Evolutionary conservation across 495 filamentous ascomycete genomes (phyloP).

Genomic region (Peziza echinospora): DNA sequence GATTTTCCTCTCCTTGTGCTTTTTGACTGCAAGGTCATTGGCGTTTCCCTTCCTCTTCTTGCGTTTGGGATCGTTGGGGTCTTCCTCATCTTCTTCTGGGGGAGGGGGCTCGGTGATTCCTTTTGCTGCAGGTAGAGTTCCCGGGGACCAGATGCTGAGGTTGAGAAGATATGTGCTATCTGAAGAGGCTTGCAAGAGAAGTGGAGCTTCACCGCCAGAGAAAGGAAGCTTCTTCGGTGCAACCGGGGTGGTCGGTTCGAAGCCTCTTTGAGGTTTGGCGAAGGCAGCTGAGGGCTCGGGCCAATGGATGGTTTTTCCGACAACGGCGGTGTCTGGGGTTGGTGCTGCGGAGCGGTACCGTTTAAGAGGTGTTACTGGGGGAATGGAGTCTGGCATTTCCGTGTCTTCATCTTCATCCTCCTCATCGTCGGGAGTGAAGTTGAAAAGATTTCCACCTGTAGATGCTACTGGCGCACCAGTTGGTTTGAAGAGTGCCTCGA

Average conservation of each 20-base stretch:
- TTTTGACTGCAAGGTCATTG: not conserved
- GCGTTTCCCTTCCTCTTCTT: slow-evolving; percentile 21
- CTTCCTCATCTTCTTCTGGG: slow-evolving; percentile 18
- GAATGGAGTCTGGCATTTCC: slow-evolving; percentile 16
- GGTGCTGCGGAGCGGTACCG: slow-evolving; percentile 43
- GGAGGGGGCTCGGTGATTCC: slow-evolving; percentile 2
- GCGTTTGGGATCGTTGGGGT: slow-evolving; percentile 15
- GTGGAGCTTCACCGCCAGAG: slow-evolving; percentile 7
- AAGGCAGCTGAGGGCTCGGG: slow-evolving; percentile 3
- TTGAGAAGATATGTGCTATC: slow-evolving; percentile 13
- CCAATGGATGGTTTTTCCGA: slow-evolving; percentile 25
- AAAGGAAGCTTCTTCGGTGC: slow-evolving; percentile 1
- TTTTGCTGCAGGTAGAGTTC: slow-evolving; percentile 8
- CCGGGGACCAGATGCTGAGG: slow-evolving; percentile 13
- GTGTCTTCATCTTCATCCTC: slow-evolving; percentile 31
- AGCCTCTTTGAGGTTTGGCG: too few relatives aligned
- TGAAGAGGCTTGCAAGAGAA: slow-evolving; percentile 8
- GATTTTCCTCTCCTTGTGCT: slow-evolving; percentile 14
- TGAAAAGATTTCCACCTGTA: slow-evolving; percentile 26
- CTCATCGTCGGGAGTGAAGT: slow-evolving; percentile 27
- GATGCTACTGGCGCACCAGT: slow-evolving; percentile 16
- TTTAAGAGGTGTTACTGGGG: slow-evolving; percentile 6
- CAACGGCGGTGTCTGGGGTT: slow-evolving; percentile 80
- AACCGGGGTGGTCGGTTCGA: slow-evolving; percentile 7
- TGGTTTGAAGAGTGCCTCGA: slow-evolving; percentile 78